Percentiles rank a stretch among this genome's conserved stretches.
These are phyloP conservation scores for Urtica urens DNA, from an alignment of 306 rosid species.

Conservation along the genomic window DNA sequence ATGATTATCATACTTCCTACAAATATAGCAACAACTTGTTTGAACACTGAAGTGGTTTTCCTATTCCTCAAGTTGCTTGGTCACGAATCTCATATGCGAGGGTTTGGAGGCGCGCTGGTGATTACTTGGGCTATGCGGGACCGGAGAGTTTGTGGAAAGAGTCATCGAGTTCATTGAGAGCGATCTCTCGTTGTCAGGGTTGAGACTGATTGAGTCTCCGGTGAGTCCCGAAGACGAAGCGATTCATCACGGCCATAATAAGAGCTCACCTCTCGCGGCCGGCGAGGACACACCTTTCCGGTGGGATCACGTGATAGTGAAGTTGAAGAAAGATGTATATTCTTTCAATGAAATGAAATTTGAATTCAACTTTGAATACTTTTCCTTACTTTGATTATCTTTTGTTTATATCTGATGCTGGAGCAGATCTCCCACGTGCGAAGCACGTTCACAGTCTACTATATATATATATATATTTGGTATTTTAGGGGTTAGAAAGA, in stretches of 20 bases:
- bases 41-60: no score
- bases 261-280: slow-evolving; percentile 82
- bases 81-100: slow-evolving; percentile 69
- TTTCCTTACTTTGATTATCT: no score
- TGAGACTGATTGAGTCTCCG: slow-evolving; percentile 69
- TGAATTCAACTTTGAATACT: no score
- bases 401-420: no score
- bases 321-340: slow-evolving; percentile 81
- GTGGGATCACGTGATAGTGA: slow-evolving; percentile 97
- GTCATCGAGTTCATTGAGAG: slow-evolving; percentile 62
- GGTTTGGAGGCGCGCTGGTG: slow-evolving; percentile 84
- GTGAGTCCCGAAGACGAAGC: slow-evolving; percentile 95
- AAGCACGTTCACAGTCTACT: no score
- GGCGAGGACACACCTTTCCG: slow-evolving; percentile 87
- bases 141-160: slow-evolving; percentile 54
- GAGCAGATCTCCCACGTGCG: no score
- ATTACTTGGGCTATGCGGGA: slow-evolving; percentile 82
- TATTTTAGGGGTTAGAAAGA: no score
- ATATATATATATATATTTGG: no score
- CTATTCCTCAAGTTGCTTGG: slow-evolving; percentile 66
- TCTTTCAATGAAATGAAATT: no score
- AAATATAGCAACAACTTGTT: no score
- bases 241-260: slow-evolving; percentile 68
- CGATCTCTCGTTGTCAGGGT: slow-evolving; percentile 44
- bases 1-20: no score